Percentiles rank a stretch among this genome's conserved stretches.
Evolutionary conservation across 495 filamentous ascomycete genomes (phyloP).

Genomic region (Haplographium delicatum): DNA sequence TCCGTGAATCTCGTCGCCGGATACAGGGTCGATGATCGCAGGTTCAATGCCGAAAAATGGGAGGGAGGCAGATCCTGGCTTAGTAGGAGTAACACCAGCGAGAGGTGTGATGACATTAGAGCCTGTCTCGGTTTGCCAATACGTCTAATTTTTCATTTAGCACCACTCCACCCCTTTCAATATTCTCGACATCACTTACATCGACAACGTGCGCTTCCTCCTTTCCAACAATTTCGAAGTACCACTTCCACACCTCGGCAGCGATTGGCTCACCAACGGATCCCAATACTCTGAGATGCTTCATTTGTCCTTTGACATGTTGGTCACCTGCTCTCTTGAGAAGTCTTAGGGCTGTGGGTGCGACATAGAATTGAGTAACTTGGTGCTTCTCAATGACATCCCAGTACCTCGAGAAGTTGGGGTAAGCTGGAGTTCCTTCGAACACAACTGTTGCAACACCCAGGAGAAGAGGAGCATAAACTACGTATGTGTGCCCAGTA

Average conservation of each 20-base stretch:
- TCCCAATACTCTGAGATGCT: constrained; percentile 80
- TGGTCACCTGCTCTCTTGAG: constrained; percentile 93
- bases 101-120: constrained; percentile 84
- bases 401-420: constrained; percentile 98
- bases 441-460: constrained; percentile 97
- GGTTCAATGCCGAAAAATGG: constrained; percentile 99
- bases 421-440: constrained; percentile 96
- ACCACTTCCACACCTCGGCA: constrained; percentile 99
- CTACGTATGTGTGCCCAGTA: constrained; percentile 98
- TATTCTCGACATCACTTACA: constrained; percentile 49
- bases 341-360: constrained; percentile 86
- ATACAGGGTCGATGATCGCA: constrained; percentile 95
- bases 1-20: constrained; percentile 86
- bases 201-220: constrained; percentile 92
- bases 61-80: constrained; percentile 70
- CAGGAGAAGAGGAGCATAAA: constrained; percentile 90
- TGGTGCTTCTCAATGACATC: constrained; percentile 93
- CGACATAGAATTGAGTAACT: constrained; percentile 98
- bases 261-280: constrained; percentile 99
- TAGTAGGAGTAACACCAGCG: constrained; percentile 70
- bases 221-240: constrained; percentile 92
- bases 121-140: constrained; percentile 99
- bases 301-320: constrained; percentile 85
- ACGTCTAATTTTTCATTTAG: constrained; percentile 71
- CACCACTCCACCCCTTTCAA: constrained; percentile 1